Percentiles rank a stretch among this genome's conserved stretches.
phyloP scores from a whole-genome alignment of 2,329 filamentous ascomycete genomes.

The Teratosphaeria epicoccoides region DNA sequence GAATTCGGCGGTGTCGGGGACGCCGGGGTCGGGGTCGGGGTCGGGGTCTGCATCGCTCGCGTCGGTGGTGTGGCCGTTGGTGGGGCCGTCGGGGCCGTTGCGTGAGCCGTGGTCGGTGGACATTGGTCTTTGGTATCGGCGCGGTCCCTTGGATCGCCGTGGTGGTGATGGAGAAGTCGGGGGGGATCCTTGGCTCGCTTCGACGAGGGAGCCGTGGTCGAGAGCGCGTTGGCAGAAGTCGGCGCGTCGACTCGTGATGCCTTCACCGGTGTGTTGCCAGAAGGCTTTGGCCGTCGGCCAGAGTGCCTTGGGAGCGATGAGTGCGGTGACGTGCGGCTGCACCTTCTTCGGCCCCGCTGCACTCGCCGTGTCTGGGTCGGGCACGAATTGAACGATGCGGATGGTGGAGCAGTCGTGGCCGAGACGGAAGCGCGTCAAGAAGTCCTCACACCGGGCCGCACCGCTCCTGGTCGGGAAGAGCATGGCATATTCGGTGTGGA shows the following conservation, averaged over 20 bases:
- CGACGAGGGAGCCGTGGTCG: slow-evolving; percentile 54
- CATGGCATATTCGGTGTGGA: slow-evolving; percentile 56
- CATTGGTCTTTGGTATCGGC: slow-evolving; percentile 61
- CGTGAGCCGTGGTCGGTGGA: slow-evolving; percentile 34
- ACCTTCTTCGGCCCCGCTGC: slow-evolving; percentile 33
- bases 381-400: slow-evolving; percentile 50
- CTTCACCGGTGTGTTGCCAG: slow-evolving; percentile 94
- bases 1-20: slow-evolving; percentile 64
- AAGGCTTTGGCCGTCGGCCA: slow-evolving; percentile 78
- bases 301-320: slow-evolving; percentile 58
- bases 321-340: slow-evolving; percentile 37
- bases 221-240: slow-evolving; percentile 78
- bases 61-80: slow-evolving; percentile 10
- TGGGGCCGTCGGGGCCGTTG: slow-evolving; percentile 16
- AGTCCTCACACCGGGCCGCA: slow-evolving; percentile 63
- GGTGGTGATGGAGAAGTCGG: slow-evolving; percentile 16
- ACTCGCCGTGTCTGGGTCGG: slow-evolving; percentile 43
- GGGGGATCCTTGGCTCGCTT: slow-evolving; percentile 31
- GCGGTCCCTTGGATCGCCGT: slow-evolving; percentile 57
- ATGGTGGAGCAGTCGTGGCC: slow-evolving; percentile 41
- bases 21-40: slow-evolving; percentile 27
- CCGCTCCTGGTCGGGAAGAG: slow-evolving; percentile 65
- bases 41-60: slow-evolving; percentile 7
- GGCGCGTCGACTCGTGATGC: slow-evolving; percentile 78
- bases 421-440: slow-evolving; percentile 53